phyloP scores from a whole-genome alignment of 176 grass and related monocot genomes.

The Poa pratensis region DNA sequence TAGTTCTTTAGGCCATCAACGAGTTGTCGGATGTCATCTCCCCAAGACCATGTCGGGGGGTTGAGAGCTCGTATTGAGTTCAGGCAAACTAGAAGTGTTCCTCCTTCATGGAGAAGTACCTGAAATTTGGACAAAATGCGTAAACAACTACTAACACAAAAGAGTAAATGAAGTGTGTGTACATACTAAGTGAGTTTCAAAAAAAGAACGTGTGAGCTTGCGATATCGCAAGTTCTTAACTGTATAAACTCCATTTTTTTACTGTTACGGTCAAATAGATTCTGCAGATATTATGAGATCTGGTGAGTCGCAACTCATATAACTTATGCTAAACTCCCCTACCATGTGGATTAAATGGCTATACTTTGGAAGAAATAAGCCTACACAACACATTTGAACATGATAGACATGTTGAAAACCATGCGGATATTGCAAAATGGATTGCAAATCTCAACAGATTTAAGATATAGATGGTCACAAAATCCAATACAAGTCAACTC shows the following conservation, averaged over 20 bases:
- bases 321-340: not conserved
- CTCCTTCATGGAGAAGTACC: conserved; percentile 97
- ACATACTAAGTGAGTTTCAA: not conserved
- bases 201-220: not conserved
- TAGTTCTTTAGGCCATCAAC: conserved; percentile 49
- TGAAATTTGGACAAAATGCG: conserved; percentile 34
- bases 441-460: not conserved
- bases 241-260: not conserved
- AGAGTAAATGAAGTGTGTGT: not conserved
- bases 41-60: conserved; percentile 79
- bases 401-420: conserved; percentile 5
- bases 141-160: not conserved
- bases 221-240: not conserved
- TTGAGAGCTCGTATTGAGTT: conserved; percentile 95
- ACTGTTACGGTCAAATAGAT: not conserved
- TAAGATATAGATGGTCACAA: not conserved
- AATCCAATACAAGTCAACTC: not conserved
- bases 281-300: not conserved
- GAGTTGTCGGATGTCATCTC: conserved; percentile 64
- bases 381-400: not conserved
- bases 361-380: not conserved
- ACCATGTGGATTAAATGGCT: not conserved
- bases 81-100: conserved; percentile 91
- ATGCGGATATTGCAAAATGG: not conserved
- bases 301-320: not conserved